phyloP scores from a whole-genome alignment of 106 monocot species.

The Cymbidium sinense region DNA sequence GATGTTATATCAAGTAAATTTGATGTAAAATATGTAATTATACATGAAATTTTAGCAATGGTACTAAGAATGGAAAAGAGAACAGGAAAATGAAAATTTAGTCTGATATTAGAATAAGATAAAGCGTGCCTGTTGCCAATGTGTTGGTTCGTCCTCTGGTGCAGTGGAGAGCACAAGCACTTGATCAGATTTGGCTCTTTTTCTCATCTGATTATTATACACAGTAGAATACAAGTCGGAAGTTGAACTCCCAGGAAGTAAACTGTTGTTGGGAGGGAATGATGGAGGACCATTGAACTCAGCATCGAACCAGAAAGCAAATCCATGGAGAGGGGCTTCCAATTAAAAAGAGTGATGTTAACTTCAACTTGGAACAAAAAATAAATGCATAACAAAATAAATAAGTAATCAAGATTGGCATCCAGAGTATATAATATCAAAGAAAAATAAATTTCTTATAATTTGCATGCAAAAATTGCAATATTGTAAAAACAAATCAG shows the following conservation, averaged over 20 bases:
- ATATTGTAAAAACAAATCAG: too few relatives aligned
- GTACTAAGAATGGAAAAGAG: not conserved
- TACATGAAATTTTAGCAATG: not conserved
- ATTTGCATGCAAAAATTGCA: too few relatives aligned
- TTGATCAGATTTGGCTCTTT: slow-evolving; percentile 42
- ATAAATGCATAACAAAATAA: too few relatives aligned
- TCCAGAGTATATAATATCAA: too few relatives aligned
- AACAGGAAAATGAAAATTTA: not conserved
- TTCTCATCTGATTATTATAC: slow-evolving; percentile 22
- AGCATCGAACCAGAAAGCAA: slow-evolving; percentile 98
- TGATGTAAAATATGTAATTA: too few relatives aligned
- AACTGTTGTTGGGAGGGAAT: slow-evolving; percentile 20
- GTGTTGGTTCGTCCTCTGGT: slow-evolving; percentile 95
- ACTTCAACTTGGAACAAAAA: not conserved
- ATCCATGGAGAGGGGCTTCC: slow-evolving; percentile 88
- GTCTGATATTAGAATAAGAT: not conserved
- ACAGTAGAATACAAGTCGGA: not conserved
- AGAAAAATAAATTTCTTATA: too few relatives aligned
- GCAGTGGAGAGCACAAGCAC: slow-evolving; percentile 77
- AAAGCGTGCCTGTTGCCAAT: slow-evolving; percentile 80
- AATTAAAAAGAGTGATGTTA: not conserved
- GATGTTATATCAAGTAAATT: too few relatives aligned
- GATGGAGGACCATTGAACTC: slow-evolving; percentile 72
- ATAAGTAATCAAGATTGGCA: too few relatives aligned
- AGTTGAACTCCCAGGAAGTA: slow-evolving; percentile 13